These are phyloP conservation scores for Aspergillus chevalieri DNA, from an alignment of 2,329 filamentous ascomycete genomes.

Conservation along the genomic window DNA sequence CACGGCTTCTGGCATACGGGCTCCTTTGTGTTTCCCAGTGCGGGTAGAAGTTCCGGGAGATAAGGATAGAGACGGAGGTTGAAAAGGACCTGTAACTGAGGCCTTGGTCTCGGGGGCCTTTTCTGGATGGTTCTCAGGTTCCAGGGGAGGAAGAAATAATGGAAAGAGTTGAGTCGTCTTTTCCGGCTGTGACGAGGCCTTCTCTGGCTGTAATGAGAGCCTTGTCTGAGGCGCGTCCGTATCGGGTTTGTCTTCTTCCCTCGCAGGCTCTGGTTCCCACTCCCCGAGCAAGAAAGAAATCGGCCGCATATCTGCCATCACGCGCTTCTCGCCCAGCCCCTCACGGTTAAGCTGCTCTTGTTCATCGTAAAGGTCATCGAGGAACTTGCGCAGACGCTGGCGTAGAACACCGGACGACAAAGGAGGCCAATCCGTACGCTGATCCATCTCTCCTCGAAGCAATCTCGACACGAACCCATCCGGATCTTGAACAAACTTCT, in stretches of 20 bases:
- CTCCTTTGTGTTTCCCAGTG: not conserved
- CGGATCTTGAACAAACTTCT: slow-evolving; percentile 72
- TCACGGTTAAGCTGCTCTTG: slow-evolving; percentile 42
- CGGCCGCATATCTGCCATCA: slow-evolving; percentile 23
- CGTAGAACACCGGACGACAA: slow-evolving; percentile 56
- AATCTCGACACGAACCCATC: slow-evolving; percentile 63
- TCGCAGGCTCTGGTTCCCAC: not conserved
- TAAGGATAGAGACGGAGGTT: not conserved
- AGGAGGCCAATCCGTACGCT: slow-evolving; percentile 49
- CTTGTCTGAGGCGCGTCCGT: not conserved
- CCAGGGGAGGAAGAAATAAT: not conserved
- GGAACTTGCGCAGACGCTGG: slow-evolving; percentile 56
- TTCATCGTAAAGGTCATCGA: slow-evolving; percentile 57
- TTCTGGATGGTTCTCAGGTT: not conserved
- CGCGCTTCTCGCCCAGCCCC: slow-evolving; percentile 32
- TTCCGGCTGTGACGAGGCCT: not conserved
- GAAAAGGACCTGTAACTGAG: not conserved
- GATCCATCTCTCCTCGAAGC: slow-evolving; percentile 58
- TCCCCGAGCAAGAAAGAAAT: slow-evolving; percentile 28
- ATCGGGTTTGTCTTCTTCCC: not conserved
- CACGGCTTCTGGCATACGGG: not conserved
- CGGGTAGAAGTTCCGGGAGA: not conserved
- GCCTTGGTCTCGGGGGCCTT: not conserved
- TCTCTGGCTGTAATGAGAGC: not conserved
- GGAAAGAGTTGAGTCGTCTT: not conserved